Percentiles rank a stretch among this genome's conserved stretches.
Evolutionary conservation across 2,329 filamentous ascomycete species (phyloP).

Genomic region (Aspergillus sp.): DNA sequence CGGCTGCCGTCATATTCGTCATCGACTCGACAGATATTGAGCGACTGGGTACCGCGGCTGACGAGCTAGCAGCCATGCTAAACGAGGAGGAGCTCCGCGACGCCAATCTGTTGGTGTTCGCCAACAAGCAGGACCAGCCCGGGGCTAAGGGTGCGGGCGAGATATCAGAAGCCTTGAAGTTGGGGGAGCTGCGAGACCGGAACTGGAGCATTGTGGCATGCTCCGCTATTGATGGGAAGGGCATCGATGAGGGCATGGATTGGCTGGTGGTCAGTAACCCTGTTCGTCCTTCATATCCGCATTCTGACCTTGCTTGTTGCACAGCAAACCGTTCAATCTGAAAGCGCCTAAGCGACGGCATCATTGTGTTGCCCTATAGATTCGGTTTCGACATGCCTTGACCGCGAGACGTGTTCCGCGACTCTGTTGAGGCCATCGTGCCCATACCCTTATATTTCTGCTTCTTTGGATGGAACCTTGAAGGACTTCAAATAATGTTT

Average conservation of each 20-base stretch:
- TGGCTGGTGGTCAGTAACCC: constrained; percentile 71
- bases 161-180: constrained; percentile 82
- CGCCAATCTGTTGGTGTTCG: constrained; percentile 85
- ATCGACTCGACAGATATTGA: constrained; percentile 98
- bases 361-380: constrained; percentile 23
- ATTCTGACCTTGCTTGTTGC: constrained; percentile 7
- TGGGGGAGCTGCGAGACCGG: constrained; percentile 85
- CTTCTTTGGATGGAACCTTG: not conserved
- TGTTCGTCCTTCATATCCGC: not conserved
- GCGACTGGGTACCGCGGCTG: constrained; percentile 79
- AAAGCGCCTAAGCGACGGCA: constrained; percentile 31
- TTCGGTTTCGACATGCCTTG: constrained; percentile 22
- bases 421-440: not conserved
- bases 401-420: constrained; percentile 7
- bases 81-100: constrained; percentile 95
- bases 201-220: constrained; percentile 99
- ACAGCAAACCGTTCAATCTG: constrained; percentile 37
- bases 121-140: constrained; percentile 98
- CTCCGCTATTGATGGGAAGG: constrained; percentile 88
- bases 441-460: not conserved
- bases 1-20: constrained; percentile 95
- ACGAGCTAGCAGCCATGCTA: constrained; percentile 89
- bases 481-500: not conserved
- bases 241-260: constrained; percentile 96
- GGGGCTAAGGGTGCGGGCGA: constrained; percentile 93